Percentiles rank a stretch among this genome's conserved stretches.
These are phyloP conservation scores for Oryza nivara DNA, from an alignment of 176 grass and related monocot species.

Conservation along the genomic window DNA sequence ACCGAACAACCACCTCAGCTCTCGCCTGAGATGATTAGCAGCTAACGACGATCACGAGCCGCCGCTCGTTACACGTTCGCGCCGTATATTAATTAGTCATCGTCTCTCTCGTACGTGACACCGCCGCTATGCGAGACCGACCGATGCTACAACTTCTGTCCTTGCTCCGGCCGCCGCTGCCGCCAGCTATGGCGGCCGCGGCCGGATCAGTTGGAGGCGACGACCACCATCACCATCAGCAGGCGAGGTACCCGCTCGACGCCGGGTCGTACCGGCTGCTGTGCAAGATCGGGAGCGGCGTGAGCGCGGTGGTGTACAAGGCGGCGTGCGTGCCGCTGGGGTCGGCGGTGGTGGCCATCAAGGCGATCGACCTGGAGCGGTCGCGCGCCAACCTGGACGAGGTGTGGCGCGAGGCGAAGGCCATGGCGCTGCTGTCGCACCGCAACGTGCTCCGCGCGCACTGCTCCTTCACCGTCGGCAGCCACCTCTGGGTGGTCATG, in stretches of 20 bases:
- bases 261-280: conserved; percentile 63
- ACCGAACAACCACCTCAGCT: not conserved
- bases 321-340: conserved; percentile 67
- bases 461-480: conserved; percentile 90
- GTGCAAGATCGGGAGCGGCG: conserved; percentile 75
- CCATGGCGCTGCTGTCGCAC: conserved; percentile 82
- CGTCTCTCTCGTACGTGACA: not conserved
- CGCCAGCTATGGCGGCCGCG: conserved; percentile 31
- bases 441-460: conserved; percentile 84
- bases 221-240: not conserved
- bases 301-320: conserved; percentile 91
- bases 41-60: not conserved
- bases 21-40: not conserved
- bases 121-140: not conserved
- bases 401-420: conserved; percentile 85
- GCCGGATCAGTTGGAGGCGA: too few species aligned
- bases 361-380: conserved; percentile 80
- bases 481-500: conserved; percentile 90
- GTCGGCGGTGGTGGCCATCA: conserved; percentile 63
- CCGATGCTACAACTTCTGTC: conserved; percentile 3
- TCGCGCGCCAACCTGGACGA: conserved; percentile 82
- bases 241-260: conserved; percentile 59
- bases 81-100: not conserved
- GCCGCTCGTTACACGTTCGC: not conserved
- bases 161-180: not conserved